phyloP scores from a whole-genome alignment of 768 basidiomycete species.

The Termitomyces sp. region DNA sequence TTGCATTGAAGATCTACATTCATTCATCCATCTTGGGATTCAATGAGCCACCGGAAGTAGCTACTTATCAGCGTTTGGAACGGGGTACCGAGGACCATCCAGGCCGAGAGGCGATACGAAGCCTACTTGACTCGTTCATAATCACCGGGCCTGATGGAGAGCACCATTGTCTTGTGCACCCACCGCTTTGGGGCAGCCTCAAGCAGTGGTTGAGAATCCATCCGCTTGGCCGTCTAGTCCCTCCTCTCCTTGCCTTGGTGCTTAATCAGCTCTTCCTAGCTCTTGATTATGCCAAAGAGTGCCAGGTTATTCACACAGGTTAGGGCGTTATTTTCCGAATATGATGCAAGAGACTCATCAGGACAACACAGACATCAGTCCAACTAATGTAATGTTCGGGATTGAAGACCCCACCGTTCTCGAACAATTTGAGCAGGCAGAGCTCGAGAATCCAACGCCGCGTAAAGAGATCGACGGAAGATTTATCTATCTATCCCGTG shows the following conservation, averaged over 20 bases:
- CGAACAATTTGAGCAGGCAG: constrained; percentile 8
- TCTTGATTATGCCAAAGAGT: background rate
- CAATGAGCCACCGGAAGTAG: background rate
- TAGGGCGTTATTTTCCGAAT: background rate
- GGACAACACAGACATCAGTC: background rate
- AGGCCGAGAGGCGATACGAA: background rate
- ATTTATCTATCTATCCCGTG: constrained; percentile 13
- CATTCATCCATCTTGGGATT: background rate
- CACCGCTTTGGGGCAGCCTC: background rate
- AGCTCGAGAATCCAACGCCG: constrained; percentile 8
- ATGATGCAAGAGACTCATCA: background rate
- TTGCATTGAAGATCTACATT: background rate
- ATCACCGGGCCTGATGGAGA: background rate
- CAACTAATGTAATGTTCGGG: background rate
- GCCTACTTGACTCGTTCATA: background rate
- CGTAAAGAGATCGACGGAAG: constrained; percentile 14
- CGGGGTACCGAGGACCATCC: background rate
- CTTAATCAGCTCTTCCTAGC: background rate
- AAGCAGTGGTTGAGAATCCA: background rate
- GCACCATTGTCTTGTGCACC: background rate
- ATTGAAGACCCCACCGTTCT: background rate
- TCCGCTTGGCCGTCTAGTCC: background rate
- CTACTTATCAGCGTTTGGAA: background rate
- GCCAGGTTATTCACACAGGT: background rate
- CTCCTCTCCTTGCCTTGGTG: background rate